phyloP scores from a whole-genome alignment of 805 yeast species.

The Sugiyamaella mastotermitis region DNA sequence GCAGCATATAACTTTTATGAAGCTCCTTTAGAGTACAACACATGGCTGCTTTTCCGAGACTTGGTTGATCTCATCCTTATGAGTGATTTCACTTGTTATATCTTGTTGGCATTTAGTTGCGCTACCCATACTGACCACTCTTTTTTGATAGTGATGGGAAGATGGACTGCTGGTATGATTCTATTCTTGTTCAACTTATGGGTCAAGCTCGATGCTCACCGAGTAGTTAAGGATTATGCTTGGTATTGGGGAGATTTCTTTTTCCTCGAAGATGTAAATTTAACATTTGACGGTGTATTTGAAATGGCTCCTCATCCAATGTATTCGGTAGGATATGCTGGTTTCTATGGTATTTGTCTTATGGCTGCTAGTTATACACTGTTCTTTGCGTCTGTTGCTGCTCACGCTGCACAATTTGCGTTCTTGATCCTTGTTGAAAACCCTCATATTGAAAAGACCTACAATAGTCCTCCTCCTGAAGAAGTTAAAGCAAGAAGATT shows the following conservation, averaged over 20 bases:
- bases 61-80: slow-evolving; percentile 75
- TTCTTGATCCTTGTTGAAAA: slow-evolving; percentile 72
- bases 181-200: slow-evolving; percentile 70
- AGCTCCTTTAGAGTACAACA: slow-evolving; percentile 67
- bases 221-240: slow-evolving; percentile 83
- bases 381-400: slow-evolving; percentile 60
- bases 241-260: slow-evolving; percentile 97
- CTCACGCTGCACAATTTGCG: slow-evolving; percentile 71
- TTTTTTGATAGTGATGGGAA: slow-evolving; percentile 38
- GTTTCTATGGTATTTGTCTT: slow-evolving; percentile 78
- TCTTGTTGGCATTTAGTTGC: slow-evolving; percentile 49
- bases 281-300: slow-evolving; percentile 83
- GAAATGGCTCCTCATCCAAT: slow-evolving; percentile 89
- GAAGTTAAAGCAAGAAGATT: slow-evolving; percentile 17
- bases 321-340: slow-evolving; percentile 86
- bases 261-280: slow-evolving; percentile 62
- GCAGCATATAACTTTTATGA: slow-evolving; percentile 33
- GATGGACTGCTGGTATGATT: slow-evolving; percentile 52
- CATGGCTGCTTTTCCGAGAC: slow-evolving; percentile 76
- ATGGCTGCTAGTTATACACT: slow-evolving; percentile 70
- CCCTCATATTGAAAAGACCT: slow-evolving; percentile 81
- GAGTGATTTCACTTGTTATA: slow-evolving; percentile 77
- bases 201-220: slow-evolving; percentile 84
- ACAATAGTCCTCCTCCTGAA: slow-evolving; percentile 26
- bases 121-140: slow-evolving; percentile 33